Evolutionary conservation across 1,284 basidiomycete genomes (phyloP), one percentile per base, ranked within the genome.

Genomic region (Coriolopsis trogii): DNA sequence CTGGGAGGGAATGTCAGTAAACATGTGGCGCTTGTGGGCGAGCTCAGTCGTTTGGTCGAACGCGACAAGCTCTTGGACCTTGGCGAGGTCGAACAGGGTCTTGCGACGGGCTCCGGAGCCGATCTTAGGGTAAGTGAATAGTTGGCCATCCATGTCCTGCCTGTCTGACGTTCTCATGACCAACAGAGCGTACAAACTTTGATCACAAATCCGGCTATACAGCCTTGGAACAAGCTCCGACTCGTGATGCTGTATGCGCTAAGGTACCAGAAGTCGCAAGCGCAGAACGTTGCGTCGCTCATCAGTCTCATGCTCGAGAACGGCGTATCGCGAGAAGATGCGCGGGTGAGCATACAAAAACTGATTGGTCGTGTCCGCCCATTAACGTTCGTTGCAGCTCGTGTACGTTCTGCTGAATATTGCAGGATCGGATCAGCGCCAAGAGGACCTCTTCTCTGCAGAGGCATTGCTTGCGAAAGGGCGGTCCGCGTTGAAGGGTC

Each of bases 1-100:
- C 79, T 99, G 26, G 94, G 97, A 3, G 95, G 95, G 20, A 99
- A 99, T 69, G 97, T 99, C 26, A 94, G 91, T 72, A 99, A 99
- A 72, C 97, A 99, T 66, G 97, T 99, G 20, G 91, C 95, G 7
- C 74, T 99, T 10, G 94, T 99, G 0, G 96, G 96, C 30, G 97
- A 99, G 70, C 80, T 99, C 54, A 97, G 94, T 66, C 78, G 94
- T 52, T 70, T 98, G 33, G 94, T 99, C 18, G 91, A 89, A 44
- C 77, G 86, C 56, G 89, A 95, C 65, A 91, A 89, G 65, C 70
- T 98, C 43, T 73, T 99, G 38, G 91, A 93, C 51, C 84, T 97
- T 1, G 93, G 92, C 29, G 97, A 99, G 74, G 82, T 98, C 13
- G 97, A 99, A 69, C 97, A 99, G 72, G 94, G 94, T 33, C 77